phyloP scores from a whole-genome alignment of 495 filamentous ascomycete species.

The Aspergillus sclerotioniger region DNA sequence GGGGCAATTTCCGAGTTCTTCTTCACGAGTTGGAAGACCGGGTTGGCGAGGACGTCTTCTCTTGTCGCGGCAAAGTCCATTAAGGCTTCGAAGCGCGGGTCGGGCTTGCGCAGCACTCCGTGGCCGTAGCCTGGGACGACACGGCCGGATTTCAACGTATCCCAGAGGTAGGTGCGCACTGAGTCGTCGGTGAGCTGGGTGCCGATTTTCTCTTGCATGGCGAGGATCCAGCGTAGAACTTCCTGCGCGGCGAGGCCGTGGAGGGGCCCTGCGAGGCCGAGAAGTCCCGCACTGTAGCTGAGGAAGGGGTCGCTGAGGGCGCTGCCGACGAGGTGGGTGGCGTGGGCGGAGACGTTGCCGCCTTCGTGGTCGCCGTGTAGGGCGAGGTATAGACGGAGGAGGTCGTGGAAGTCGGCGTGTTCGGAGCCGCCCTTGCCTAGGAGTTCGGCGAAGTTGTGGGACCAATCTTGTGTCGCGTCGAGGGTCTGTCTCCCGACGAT shows the following conservation, averaged over 20 bases:
- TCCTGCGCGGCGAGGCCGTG: conserved; percentile 97
- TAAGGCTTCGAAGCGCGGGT: conserved; percentile 91
- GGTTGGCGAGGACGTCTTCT: conserved; percentile 79
- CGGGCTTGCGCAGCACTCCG: conserved; percentile 94
- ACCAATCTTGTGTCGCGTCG: conserved; percentile 78
- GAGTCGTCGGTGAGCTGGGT: conserved; percentile 71
- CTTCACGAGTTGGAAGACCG: conserved; percentile 90
- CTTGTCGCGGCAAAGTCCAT: conserved; percentile 91
- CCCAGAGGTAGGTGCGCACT: conserved; percentile 87
- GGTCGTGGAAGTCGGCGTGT: conserved; percentile 92
- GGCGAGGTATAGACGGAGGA: conserved; percentile 88
- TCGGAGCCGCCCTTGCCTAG: conserved; percentile 84
- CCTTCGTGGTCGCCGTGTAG: conserved; percentile 98
- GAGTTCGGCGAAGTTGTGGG: conserved; percentile 97
- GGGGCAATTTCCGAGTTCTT: conserved; percentile 81
- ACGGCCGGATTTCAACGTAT: conserved; percentile 85
- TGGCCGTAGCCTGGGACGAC: conserved; percentile 98
- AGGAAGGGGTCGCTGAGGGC: conserved; percentile 94
- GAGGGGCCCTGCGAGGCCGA: conserved; percentile 90
- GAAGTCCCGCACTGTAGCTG: conserved; percentile 91
- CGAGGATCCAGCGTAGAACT: conserved; percentile 90
- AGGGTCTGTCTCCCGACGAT: conserved; percentile 44
- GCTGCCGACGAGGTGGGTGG: conserved; percentile 96
- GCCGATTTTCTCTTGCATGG: conserved; percentile 89
- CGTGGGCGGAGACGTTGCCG: conserved; percentile 93